Evolutionary conservation across 495 filamentous ascomycete genomes (phyloP).

Genomic region (Penicillium arizonense): DNA sequence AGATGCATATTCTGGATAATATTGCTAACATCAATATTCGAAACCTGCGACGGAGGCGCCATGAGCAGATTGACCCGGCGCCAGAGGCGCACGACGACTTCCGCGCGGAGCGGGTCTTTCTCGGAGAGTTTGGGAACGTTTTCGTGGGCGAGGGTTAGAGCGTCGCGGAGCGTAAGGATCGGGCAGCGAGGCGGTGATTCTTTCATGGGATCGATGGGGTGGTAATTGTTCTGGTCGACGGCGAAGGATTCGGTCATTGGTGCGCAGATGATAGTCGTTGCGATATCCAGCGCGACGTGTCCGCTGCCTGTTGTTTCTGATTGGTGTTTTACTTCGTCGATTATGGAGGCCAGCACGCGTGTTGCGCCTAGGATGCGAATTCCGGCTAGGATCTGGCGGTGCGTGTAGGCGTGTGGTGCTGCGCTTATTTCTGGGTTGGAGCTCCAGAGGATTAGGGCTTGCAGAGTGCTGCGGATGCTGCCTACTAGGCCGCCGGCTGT

Average conservation of each 20-base stretch:
- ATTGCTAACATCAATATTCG: constrained; percentile 40
- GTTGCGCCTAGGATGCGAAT: constrained; percentile 69
- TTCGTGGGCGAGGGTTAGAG: constrained; percentile 62
- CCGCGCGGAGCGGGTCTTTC: constrained; percentile 58
- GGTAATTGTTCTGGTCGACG: constrained; percentile 41
- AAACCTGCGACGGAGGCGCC: constrained; percentile 39
- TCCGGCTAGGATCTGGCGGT: constrained; percentile 67
- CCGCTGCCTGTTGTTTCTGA: constrained; percentile 47
- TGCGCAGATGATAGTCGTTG: constrained; percentile 69
- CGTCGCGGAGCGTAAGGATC: constrained; percentile 62
- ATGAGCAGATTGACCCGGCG: constrained; percentile 67
- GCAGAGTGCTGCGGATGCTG: constrained; percentile 64
- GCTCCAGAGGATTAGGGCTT: constrained; percentile 71
- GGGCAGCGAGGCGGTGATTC: constrained; percentile 38
- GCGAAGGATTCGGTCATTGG: constrained; percentile 54
- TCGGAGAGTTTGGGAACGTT: constrained; percentile 61
- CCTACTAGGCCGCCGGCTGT: constrained; percentile 58
- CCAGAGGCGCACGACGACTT: constrained; percentile 72
- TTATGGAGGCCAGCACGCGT: constrained; percentile 56
- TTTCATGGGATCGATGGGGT: constrained; percentile 39
- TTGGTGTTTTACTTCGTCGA: constrained; percentile 69
- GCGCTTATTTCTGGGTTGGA: constrained; percentile 60
- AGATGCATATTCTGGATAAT: constrained; percentile 44
- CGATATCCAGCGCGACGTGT: constrained; percentile 70
- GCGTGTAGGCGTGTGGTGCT: constrained; percentile 74